phyloP scores from a whole-genome alignment of 495 filamentous ascomycete genomes.

The Aspergillus bertholletiae region DNA sequence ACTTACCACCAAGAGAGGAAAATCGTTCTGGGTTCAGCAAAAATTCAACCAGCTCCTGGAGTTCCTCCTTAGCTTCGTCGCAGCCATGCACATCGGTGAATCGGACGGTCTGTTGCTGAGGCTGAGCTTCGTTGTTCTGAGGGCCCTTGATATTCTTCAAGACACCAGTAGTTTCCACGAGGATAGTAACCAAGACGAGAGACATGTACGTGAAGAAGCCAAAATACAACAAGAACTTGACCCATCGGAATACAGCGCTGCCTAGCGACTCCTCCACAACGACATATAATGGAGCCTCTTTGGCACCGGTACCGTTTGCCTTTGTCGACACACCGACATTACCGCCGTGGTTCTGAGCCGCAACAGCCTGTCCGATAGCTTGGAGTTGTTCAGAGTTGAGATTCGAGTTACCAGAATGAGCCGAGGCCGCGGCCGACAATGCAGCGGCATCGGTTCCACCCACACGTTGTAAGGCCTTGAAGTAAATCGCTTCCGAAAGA shows the following conservation, averaged over 20 bases:
- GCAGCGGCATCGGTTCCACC: constrained; percentile 50
- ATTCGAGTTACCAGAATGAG: constrained; percentile 31
- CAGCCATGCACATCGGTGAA: constrained; percentile 96
- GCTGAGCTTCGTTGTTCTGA: constrained; percentile 75
- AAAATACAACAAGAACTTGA: constrained; percentile 80
- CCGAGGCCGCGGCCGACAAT: constrained; percentile 31
- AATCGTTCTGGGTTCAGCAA: constrained; percentile 88
- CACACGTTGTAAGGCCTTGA: constrained; percentile 66
- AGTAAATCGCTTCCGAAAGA: constrained; percentile 68
- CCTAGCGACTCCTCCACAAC: constrained; percentile 90
- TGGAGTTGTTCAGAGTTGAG: constrained; percentile 66
- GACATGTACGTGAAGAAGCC: constrained; percentile 69
- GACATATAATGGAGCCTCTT: constrained; percentile 82
- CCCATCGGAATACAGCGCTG: constrained; percentile 78
- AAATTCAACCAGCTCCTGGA: constrained; percentile 96
- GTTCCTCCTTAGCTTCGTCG: constrained; percentile 96
- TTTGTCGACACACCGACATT: constrained; percentile 48
- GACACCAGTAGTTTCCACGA: constrained; percentile 72
- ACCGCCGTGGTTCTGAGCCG: constrained; percentile 66
- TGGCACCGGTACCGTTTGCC: constrained; percentile 59
- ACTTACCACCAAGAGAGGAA: constrained; percentile 85
- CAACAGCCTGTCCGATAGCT: constrained; percentile 83
- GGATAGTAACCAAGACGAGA: constrained; percentile 69
- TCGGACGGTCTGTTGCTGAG: constrained; percentile 83
- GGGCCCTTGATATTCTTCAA: constrained; percentile 72